phyloP scores from a whole-genome alignment of 129 eudicot genomes.

The Heracleum sosnowskyi region DNA sequence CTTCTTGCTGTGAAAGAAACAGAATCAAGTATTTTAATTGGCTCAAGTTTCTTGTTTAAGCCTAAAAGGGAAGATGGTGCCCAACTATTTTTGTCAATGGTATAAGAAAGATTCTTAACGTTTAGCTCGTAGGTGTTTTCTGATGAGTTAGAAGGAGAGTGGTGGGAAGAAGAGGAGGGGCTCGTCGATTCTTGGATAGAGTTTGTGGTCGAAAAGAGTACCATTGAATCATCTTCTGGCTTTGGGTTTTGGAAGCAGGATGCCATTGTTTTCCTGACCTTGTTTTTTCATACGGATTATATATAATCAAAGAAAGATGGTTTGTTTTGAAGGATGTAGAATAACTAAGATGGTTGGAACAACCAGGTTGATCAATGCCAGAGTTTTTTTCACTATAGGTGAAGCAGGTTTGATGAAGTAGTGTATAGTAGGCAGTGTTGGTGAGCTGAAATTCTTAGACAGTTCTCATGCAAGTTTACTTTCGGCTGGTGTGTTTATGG shows the following conservation, averaged over 20 bases:
- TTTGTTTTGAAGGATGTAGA: not conserved
- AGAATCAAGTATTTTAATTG: slow-evolving; percentile 54
- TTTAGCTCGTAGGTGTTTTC: slow-evolving; percentile 41
- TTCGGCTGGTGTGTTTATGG: not conserved
- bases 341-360: slow-evolving; percentile 11
- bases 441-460: slow-evolving; percentile 9
- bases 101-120: slow-evolving; percentile 67
- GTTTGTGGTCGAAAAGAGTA: slow-evolving; percentile 64
- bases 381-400: slow-evolving; percentile 7
- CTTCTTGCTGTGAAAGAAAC: slow-evolving; percentile 71
- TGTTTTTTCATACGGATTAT: not conserved
- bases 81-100: slow-evolving; percentile 23
- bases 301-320: not conserved
- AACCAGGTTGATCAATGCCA: not conserved
- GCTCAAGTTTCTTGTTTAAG: slow-evolving; percentile 27
- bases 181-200: slow-evolving; percentile 59
- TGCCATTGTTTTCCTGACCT: slow-evolving; percentile 28
- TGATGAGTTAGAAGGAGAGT: slow-evolving; percentile 33
- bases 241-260: slow-evolving; percentile 33
- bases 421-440: slow-evolving; percentile 4
- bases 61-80: slow-evolving; percentile 17
- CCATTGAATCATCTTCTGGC: slow-evolving; percentile 58
- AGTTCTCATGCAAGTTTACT: not conserved
- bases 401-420: slow-evolving; percentile 1
- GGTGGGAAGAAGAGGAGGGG: slow-evolving; percentile 51